Percentiles rank a stretch among this genome's conserved stretches.
phyloP scores from a whole-genome alignment of 1,284 basidiomycete genomes.

The Waitea zeae region DNA sequence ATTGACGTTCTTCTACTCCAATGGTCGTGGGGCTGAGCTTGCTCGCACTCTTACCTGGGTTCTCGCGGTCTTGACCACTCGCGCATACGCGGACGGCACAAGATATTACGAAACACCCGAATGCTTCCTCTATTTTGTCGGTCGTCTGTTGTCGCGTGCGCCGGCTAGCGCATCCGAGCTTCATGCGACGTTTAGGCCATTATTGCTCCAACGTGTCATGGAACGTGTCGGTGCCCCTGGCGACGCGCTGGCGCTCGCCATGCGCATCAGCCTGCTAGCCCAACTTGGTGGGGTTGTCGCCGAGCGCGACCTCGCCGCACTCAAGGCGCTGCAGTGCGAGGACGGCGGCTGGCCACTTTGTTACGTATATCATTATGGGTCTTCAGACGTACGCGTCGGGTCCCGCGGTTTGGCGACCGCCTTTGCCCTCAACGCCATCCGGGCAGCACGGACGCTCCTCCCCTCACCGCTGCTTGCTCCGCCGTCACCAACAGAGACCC shows the following conservation, averaged over 20 bases:
- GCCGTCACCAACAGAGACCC: no score
- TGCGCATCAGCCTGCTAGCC: no score
- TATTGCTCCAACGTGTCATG: slow-evolving; percentile 24
- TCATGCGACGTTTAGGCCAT: slow-evolving; percentile 17
- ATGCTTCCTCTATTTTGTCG: slow-evolving; percentile 34
- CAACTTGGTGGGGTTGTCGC: no score
- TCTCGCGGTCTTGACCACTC: slow-evolving; percentile 25
- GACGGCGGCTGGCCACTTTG: slow-evolving; percentile 33
- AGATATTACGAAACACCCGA: slow-evolving; percentile 37
- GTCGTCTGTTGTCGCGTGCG: slow-evolving; percentile 25
- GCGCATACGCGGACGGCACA: slow-evolving; percentile 36
- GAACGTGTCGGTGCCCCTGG: slow-evolving; percentile 33
- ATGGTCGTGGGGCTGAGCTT: slow-evolving; percentile 29
- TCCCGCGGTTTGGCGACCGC: slow-evolving; percentile 27
- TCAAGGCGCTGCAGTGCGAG: no score
- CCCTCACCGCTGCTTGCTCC: no score
- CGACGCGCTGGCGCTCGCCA: slow-evolving; percentile 24
- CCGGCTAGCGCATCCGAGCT: no score
- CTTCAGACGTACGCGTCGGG: slow-evolving; percentile 23
- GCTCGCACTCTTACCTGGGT: slow-evolving; percentile 31
- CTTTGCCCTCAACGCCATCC: slow-evolving; percentile 16
- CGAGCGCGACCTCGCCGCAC: no score
- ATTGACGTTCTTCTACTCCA: slow-evolving; percentile 27
- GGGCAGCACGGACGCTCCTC: no score
- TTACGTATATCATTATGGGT: slow-evolving; percentile 31